Evolutionary conservation across 805 yeast genomes (phyloP).

Genomic region (Lachancea quebecensis): DNA sequence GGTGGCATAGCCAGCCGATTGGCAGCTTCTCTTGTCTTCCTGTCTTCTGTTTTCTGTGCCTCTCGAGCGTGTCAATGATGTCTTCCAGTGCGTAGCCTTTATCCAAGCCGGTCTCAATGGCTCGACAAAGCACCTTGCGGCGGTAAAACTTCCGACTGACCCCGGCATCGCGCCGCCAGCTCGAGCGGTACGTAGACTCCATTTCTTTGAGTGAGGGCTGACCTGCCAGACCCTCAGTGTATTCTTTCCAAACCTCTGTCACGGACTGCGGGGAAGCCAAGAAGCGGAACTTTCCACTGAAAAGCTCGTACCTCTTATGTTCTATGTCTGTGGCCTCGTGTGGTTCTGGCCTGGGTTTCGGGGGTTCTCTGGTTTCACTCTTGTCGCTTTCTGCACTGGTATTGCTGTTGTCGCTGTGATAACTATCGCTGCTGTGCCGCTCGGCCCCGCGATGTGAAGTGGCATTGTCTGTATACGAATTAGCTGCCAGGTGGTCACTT

Average conservation of each 20-base stretch:
- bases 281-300: constrained; percentile 28
- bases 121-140: constrained; percentile 47
- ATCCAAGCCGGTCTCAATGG: constrained; percentile 43
- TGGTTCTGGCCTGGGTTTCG: no score
- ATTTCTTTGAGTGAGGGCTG: constrained; percentile 47
- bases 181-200: constrained; percentile 43
- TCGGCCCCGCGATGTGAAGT: no score
- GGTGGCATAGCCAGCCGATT: constrained; percentile 39
- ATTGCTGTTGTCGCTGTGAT: no score
- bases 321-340: no score
- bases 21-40: constrained; percentile 39
- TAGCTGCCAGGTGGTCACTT: neutral
- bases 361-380: no score
- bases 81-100: constrained; percentile 39
- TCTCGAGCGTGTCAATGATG: constrained; percentile 42
- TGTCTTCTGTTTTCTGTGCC: constrained; percentile 36
- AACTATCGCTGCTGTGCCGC: no score
- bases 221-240: constrained; percentile 43
- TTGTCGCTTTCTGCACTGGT: no score
- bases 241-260: constrained; percentile 51
- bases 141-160: constrained; percentile 47
- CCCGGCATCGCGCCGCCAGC: constrained; percentile 52
- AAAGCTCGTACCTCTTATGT: constrained; percentile 19
- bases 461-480: no score
- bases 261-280: constrained; percentile 41